Conservation (phyloP, 2,329 filamentous ascomycete genomes). For the Pseudonectria buxi region DNA sequence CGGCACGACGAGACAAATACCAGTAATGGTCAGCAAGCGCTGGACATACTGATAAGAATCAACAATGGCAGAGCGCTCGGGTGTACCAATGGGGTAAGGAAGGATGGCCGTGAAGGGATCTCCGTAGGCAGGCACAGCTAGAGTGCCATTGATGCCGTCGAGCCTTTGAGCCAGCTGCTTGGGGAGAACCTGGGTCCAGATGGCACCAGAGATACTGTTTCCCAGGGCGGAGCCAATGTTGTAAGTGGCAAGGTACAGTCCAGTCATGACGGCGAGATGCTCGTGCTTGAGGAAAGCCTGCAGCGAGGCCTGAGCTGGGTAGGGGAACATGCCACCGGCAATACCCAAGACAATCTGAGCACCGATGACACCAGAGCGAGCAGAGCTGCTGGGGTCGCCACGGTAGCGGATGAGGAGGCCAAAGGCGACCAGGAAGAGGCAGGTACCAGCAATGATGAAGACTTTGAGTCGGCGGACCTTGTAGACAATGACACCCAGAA, state of each 20-base stretch:
- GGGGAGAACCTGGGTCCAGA: constrained; percentile 55
- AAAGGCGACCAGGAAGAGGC: constrained; percentile 58
- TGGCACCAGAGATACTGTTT: constrained; percentile 52
- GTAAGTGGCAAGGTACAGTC: constrained; percentile 56
- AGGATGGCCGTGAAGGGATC: constrained; percentile 30
- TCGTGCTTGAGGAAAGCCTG: constrained; percentile 38
- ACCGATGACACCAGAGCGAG: constrained; percentile 52
- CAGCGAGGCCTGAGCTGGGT: constrained; percentile 40
- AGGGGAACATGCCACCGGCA: constrained; percentile 56
- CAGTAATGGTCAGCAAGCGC: constrained; percentile 40
- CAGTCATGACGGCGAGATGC: constrained; percentile 57
- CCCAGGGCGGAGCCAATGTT: constrained; percentile 56
- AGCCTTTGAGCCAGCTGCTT: constrained; percentile 34
- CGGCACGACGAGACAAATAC: constrained; percentile 42
- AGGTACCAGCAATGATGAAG: constrained; percentile 56
- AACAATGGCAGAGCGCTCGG: constrained; percentile 37
- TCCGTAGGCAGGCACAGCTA: constrained; percentile 29
- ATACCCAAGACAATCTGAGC: constrained; percentile 57
- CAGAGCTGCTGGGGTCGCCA: constrained; percentile 37
- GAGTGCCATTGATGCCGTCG: constrained; percentile 28
- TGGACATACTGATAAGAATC: constrained; percentile 40
- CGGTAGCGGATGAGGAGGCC: constrained; percentile 58
- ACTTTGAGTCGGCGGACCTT: constrained; percentile 53
- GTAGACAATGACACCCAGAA: constrained; percentile 51
- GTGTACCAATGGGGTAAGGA: constrained; percentile 35